Base-by-base conservation (phyloP, 169 alveolate genomes). In the Plasmodium adleri region DNA sequence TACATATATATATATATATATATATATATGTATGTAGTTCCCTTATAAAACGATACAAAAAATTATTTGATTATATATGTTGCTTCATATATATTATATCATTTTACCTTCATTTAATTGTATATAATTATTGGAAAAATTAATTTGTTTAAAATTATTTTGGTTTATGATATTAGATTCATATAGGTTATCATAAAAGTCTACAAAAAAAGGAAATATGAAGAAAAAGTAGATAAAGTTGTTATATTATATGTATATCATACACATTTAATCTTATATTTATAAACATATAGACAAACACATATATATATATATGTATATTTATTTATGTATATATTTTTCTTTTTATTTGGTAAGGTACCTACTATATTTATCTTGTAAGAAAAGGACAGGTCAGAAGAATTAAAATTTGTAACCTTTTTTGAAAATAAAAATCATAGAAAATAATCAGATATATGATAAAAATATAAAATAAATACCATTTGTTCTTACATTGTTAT, bases 361-460 rank as follows among this genome's bases (percentile, higher is more conserved):
- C 89, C 89, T 76, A 72, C 49, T 62, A 76, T 12, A 17, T 63
- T 76, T 64, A 76, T 76, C 67, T 50, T 76, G 89, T 76, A 76
- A 54, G 45, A 64, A 39, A 24, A 15, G 9, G 58, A 63, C 8
- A 49, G 78, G 45, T 76, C 76, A 5, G 89, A 76, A 47, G 89
- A 63, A 7, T 59, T 76, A 45, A 76, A 76, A 45, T 76, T 76
- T 52, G 89, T 76, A 26, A 76, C 71, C 89, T 78, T 78, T 45
- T 28, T 15, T 78, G 15, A 17, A 32, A 78, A 66, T 22, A 28
- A 39, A 56, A 59, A 45, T 32, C 24, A 74, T 15, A 64, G 10
- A 47, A n/a, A 54, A n/a, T 15, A 54, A 17, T 15, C 20, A 68
- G 64, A 3, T 13, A n/a, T 9, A 17, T 43, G 10, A 32, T 60